Evolutionary conservation across 495 filamentous ascomycete species (phyloP).

Genomic region (Geoglossum glabrum): DNA sequence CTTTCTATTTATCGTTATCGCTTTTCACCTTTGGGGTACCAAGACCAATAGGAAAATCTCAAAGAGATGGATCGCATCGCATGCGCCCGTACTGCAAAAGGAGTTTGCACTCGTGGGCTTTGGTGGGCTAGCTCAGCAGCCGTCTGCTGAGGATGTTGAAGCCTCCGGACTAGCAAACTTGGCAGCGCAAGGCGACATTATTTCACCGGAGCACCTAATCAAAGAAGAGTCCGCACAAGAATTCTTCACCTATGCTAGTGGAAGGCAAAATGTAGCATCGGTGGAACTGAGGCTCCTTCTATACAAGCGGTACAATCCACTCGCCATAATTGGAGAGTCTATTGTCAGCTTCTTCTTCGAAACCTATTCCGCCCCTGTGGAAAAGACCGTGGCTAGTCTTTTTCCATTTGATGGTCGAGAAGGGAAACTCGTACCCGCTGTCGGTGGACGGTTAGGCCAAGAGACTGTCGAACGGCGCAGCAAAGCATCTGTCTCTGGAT

Average conservation of each 20-base stretch:
- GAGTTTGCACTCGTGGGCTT: slow-evolving; percentile 90
- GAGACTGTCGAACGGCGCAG: slow-evolving; percentile 28
- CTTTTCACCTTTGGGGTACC: slow-evolving; percentile 67
- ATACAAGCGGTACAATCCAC: slow-evolving; percentile 76
- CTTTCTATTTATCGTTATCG: slow-evolving; percentile 49
- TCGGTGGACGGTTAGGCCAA: slow-evolving; percentile 24
- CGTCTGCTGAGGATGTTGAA: slow-evolving; percentile 24
- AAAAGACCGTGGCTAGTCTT: slow-evolving; percentile 49
- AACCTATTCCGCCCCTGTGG: slow-evolving; percentile 41
- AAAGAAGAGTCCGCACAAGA: slow-evolving; percentile 72
- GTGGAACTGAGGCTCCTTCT: slow-evolving; percentile 67
- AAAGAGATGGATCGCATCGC: slow-evolving; percentile 56
- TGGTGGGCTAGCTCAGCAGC: slow-evolving; percentile 22
- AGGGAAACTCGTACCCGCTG: slow-evolving; percentile 46
- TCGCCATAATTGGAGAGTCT: slow-evolving; percentile 46
- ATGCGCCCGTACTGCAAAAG: slow-evolving; percentile 45
- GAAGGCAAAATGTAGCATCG: slow-evolving; percentile 82
- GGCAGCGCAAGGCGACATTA: slow-evolving; percentile 13
- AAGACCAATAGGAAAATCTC: slow-evolving; percentile 62
- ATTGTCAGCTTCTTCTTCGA: slow-evolving; percentile 61
- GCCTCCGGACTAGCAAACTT: slow-evolving; percentile 21
- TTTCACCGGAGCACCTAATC: slow-evolving; percentile 38
- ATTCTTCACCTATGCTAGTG: slow-evolving; percentile 78
- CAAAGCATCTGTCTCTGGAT: slow-evolving; percentile 49
- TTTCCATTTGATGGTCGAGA: slow-evolving; percentile 90